Conservation (phyloP, 345 rosid genomes). For the Rhodomyrtus tomentosa region DNA sequence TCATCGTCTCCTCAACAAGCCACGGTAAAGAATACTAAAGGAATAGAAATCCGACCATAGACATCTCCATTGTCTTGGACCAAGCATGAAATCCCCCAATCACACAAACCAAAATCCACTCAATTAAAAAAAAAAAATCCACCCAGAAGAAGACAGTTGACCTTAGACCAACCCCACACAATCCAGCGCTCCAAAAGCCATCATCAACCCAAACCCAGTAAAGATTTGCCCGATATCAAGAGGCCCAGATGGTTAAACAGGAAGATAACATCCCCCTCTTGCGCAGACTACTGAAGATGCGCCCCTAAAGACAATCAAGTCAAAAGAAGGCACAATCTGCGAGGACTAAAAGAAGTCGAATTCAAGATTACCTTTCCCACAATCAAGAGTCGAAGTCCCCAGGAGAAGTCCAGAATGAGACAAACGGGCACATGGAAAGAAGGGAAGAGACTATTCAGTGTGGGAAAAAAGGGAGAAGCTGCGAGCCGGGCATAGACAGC, state of each 20-base stretch:
- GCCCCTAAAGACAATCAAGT: background rate
- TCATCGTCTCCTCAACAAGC: constrained; percentile 41
- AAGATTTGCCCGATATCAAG: constrained; percentile 17
- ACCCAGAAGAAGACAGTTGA: background rate
- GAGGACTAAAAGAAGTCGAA: background rate
- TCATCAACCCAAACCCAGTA: constrained; percentile 12
- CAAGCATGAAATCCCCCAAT: constrained; percentile 32
- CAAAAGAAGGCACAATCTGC: background rate
- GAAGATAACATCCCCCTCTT: background rate
- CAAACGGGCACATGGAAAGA: background rate
- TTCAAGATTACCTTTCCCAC: background rate
- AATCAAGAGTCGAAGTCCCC: background rate
- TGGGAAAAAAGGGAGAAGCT: background rate
- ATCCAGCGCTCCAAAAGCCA: constrained; percentile 6
- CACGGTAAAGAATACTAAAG: constrained; percentile 30
- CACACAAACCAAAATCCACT: constrained; percentile 2
- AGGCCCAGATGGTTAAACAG: constrained; percentile 4
- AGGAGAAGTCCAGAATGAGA: background rate
- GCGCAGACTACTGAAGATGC: background rate
- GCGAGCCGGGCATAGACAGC: background rate
- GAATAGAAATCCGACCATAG: constrained; percentile 36
- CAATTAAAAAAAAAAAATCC: constrained; percentile 4
- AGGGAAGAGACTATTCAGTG: background rate
- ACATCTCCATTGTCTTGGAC: constrained; percentile 63
- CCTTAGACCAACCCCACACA: constrained; percentile 3